phyloP scores from a whole-genome alignment of 495 filamentous ascomycete species.

The Penicillium angulare region DNA sequence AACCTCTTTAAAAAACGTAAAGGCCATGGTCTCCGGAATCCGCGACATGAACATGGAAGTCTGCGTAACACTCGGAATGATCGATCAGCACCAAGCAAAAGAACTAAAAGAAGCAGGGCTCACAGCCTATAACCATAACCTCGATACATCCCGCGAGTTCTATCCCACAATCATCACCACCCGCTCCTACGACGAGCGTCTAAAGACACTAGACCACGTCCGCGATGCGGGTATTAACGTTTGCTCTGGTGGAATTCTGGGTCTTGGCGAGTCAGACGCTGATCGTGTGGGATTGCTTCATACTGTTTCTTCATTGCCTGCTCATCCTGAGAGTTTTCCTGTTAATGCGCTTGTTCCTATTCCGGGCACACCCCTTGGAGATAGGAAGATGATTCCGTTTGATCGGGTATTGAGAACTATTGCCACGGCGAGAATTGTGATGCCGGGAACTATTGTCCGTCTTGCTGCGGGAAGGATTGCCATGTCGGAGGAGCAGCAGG shows the following conservation, averaged over 20 bases:
- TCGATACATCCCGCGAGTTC: slow-evolving; percentile 82
- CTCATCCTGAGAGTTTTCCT: slow-evolving; percentile 80
- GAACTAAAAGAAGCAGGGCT: slow-evolving; percentile 79
- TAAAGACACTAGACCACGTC: slow-evolving; percentile 71
- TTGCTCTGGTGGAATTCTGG: slow-evolving; percentile 80
- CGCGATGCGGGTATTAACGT: slow-evolving; percentile 81
- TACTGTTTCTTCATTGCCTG: slow-evolving; percentile 70
- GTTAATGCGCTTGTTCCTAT: slow-evolving; percentile 86
- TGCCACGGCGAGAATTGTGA: slow-evolving; percentile 72
- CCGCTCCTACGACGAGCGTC: slow-evolving; percentile 76
- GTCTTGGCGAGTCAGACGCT: slow-evolving; percentile 68
- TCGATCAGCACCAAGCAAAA: slow-evolving; percentile 70
- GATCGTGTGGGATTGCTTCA: slow-evolving; percentile 79
- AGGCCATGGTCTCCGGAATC: slow-evolving; percentile 76
- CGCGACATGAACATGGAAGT: slow-evolving; percentile 79
- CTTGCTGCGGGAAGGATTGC: slow-evolving; percentile 77
- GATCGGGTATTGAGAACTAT: slow-evolving; percentile 71
- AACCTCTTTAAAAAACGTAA: slow-evolving; percentile 71
- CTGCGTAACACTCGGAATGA: slow-evolving; percentile 88
- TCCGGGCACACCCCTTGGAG: slow-evolving; percentile 76
- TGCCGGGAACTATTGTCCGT: slow-evolving; percentile 77
- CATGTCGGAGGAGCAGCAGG: slow-evolving; percentile 78
- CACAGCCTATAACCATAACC: slow-evolving; percentile 88
- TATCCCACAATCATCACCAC: slow-evolving; percentile 81
- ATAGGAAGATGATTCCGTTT: slow-evolving; percentile 67